Evolutionary conservation across 1,139 yeast genomes (phyloP), one percentile per base, ranked within the genome.

Genomic region (Magnusiomyces paraingens): DNA sequence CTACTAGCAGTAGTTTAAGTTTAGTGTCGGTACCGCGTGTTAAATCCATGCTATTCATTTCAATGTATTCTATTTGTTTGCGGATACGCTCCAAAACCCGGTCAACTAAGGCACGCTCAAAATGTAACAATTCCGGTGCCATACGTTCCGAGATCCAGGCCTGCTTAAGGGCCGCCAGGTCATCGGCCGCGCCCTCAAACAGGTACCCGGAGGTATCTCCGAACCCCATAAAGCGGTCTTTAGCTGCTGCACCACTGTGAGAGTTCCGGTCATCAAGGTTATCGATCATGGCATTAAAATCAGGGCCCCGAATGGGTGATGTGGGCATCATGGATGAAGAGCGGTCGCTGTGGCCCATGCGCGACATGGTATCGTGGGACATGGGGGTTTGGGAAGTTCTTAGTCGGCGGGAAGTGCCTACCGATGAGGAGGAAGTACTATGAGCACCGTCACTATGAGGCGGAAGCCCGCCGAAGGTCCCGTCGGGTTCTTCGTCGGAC

Each of bases 61-160:
- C 86, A 45, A 88, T 80, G 57, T 79, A 78, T 61, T 86, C 95
- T 57, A 86, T 82, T 68, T 90, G 95, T 46, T 73, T 71, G 48
- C 87, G 78, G 29, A 90, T 74, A 59, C 86, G 75, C 1, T 68
- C 69, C 58, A 89, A 69, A 17, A 86, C 77, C 45, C 82, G 70
- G 8, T 77, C 77, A 64, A 93, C 67, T 39, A 90, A 71, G 1
- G 70, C 73, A 22, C 77, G 77, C 58, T 88, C 82, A 65, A 85
- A 91, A 0, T 85, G 87, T 40, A 91, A 72, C 14, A 93, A 68
- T 56, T 87, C 96, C 0, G 97, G 97, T 0, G 94, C 76, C 78
- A 82, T 82, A 55, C 96, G 75, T 66, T 93, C 99, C 54, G 85
- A 80, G 42, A 86, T 70, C 97, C 96, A 91, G 1, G 83, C 81